Base-by-base conservation (phyloP, 371 early-diverging fungal species). In the Actinomucor elegans region DNA sequence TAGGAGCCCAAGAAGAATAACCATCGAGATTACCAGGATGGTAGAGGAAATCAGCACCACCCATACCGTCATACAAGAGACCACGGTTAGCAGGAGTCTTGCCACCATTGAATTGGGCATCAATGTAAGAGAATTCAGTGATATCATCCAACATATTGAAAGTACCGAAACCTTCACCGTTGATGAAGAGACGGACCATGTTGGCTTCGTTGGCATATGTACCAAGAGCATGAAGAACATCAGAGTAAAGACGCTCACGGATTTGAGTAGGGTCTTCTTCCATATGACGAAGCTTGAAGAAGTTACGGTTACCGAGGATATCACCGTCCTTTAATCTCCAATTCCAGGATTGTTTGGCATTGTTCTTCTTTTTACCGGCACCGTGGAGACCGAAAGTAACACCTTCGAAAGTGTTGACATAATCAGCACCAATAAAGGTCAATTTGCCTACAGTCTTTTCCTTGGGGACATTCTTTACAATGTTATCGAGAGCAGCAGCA, bases 211-310 rank as follows among this genome's bases (percentile, higher is more conserved):
- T 77, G 46, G 54, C 73, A 60, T 68, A 66, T 18, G 71, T 66
- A 41, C 79, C 79, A 52, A 81, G 46, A 33, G 81, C 79, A 44
- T 69, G 70, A 12, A 70, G 42, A 36, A 75, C 55, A 57, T 81
- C 81, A 45, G 79, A 66, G 28, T 77, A 81, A 14, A 79, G 63
- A 64, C 79, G 77, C 46, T 81, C 81, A 57, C 81, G 81, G 28
- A 81, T 72, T 57, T 81, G 81, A 24, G 81, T 81, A 33, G 81
- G 81, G 34, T 81, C 81, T 62, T 75, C 76, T 54, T 81, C 78
- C 71, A 73, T 73, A 45, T 81, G 79, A 43, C 81, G 75, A 32
- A 79, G 57, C 59, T 81, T 81, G 68, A 81, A 77, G 57, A 66
- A 77, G 61, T 55, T 67, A 45, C 81, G 79, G 35, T 67, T 63